phyloP scores from a whole-genome alignment of 2,329 filamentous ascomycete genomes.

The Phyllosticta citriasiana region DNA sequence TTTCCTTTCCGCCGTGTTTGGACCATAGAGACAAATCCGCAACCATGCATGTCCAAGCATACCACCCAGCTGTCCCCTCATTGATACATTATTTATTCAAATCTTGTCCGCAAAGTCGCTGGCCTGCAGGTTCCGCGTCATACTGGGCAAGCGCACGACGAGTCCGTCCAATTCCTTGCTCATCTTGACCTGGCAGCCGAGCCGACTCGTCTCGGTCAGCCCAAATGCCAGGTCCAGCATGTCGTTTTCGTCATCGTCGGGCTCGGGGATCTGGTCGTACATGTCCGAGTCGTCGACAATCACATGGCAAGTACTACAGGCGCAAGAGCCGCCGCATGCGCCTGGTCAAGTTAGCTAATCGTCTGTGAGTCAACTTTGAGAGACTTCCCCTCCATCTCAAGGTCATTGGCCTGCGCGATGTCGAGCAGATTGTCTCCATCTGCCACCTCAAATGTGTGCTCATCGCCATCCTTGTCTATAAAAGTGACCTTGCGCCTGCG shows the following conservation, averaged over 20 bases:
- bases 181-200: constrained; percentile 92
- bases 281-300: constrained; percentile 65
- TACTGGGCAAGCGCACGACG: constrained; percentile 73
- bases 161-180: constrained; percentile 79
- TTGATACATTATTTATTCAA: not conserved
- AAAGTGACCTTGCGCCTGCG: constrained; percentile 78
- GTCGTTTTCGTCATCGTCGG: constrained; percentile 74
- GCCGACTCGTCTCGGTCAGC: constrained; percentile 69
- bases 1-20: not conserved
- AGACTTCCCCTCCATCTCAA: constrained; percentile 75
- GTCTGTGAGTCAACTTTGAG: not conserved
- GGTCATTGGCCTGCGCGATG: constrained; percentile 85
- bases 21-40: not conserved
- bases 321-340: constrained; percentile 88
- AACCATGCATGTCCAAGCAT: no score
- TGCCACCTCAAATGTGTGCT: constrained; percentile 67
- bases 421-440: constrained; percentile 90
- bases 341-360: constrained; percentile 33
- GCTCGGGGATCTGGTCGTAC: constrained; percentile 70
- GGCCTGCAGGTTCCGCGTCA: constrained; percentile 93
- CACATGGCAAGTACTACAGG: constrained; percentile 87
- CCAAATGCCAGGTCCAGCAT: constrained; percentile 89
- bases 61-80: not conserved
- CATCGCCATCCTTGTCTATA: constrained; percentile 76
- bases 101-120: constrained; percentile 62